Base-by-base conservation (phyloP, 2,329 filamentous ascomycete genomes). In the Chrysoporthe austroafricana region DNA sequence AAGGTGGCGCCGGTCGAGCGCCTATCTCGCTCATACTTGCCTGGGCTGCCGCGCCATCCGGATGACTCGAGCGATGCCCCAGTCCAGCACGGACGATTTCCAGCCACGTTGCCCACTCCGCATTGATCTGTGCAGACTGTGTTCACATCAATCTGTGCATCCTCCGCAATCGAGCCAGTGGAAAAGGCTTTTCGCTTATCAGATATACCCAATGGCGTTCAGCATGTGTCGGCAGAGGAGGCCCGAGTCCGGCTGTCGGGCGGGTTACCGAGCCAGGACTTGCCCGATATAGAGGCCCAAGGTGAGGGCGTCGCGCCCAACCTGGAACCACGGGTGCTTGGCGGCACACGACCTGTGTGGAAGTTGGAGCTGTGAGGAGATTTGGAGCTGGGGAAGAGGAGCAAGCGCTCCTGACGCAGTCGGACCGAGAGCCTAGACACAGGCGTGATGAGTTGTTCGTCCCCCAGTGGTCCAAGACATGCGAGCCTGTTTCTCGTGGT, bases 81-180 rank as follows among this genome's bases (percentile, higher is more conserved):
- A 59, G 21, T 6, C 50, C 26, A 54, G 14, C 26, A 54, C 13
- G 13, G 32, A 21, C 50, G 50, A 14, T 21, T 32, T 13, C 50
- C 11, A 13, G 50, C 50, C 26, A 54, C 21, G 26, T 16, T 34
- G 50, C 50, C 46, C 26, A 21, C 50, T 54, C 26, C 34, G 54
- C 54, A 39, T 18, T 57, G 54, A 69, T 67, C 64, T 21, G 54
- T 67, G 67, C 64, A 69, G 67, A 69, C 67, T 69, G 67, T 67
- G 54, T 36, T n/a, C 32, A 57, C 54, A n/a, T 16, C 50, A 43
- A 36, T 16, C 66, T 62, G 62, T 39, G 54, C 54, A 9, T 57
- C 34, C n/a, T 34, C 18, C 48, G 62, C 36, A 32, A 50, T 43
- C 26, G n/a, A 21, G 21, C 50, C 50, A 54, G 50, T 16, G 21